Evolutionary conservation across 441 rosid species (phyloP).

Genomic region (Euphorbia celastroides): DNA sequence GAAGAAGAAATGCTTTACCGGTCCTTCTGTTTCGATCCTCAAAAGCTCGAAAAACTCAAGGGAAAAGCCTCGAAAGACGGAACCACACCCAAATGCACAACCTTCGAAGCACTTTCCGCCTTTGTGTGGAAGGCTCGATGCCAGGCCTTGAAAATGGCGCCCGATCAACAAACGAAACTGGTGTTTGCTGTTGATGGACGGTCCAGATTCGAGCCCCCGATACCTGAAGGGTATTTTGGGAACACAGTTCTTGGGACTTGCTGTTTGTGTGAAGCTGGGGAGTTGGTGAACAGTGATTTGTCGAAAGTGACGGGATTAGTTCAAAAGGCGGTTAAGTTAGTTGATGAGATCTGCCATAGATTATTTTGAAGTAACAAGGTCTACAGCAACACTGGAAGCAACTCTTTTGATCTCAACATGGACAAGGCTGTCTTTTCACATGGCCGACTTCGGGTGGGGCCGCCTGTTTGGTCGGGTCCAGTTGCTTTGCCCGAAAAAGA

Average conservation of each 20-base stretch:
- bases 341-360: constrained; percentile 81
- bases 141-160: constrained; percentile 46
- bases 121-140: constrained; percentile 78
- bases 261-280: constrained; percentile 55
- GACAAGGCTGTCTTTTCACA: constrained; percentile 68
- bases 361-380: constrained; percentile 69
- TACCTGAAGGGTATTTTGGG: constrained; percentile 66
- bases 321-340: constrained; percentile 56
- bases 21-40: constrained; percentile 55
- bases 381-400: constrained; percentile 65
- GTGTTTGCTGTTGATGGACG: constrained; percentile 84
- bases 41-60: constrained; percentile 56
- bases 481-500: constrained; percentile 83
- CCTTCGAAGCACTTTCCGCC: constrained; percentile 67
- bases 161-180: constrained; percentile 64
- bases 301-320: constrained; percentile 50
- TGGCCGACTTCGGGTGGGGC: constrained; percentile 88
- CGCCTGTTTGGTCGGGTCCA: constrained; percentile 64
- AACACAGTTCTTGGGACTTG: constrained; percentile 69
- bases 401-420: constrained; percentile 75
- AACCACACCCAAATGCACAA: constrained; percentile 42
- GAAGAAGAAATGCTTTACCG: constrained; percentile 51
- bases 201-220: constrained; percentile 49
- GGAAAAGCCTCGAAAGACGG: constrained; percentile 38
- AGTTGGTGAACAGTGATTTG: constrained; percentile 42